Percentiles rank a stretch among this genome's conserved stretches.
Conservation (phyloP, 2,329 filamentous ascomycete species). For the Truncatella angustata region DNA sequence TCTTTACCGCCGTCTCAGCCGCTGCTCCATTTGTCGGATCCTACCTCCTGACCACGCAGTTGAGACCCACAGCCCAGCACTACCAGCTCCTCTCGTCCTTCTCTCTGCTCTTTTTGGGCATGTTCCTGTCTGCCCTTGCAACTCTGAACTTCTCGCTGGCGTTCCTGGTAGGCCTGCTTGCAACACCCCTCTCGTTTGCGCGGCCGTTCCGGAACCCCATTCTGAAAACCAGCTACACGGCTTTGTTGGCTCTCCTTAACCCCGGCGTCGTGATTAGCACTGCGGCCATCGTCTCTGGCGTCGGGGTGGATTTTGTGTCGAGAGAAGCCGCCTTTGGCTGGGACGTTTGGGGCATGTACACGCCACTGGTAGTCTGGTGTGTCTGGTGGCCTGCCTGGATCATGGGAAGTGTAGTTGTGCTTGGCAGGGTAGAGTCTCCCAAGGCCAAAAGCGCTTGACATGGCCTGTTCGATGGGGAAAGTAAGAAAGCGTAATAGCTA, state of each 20-base stretch:
- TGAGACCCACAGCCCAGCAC: slow-evolving; percentile 62
- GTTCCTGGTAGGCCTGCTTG: slow-evolving; percentile 78
- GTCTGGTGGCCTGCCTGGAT: slow-evolving; percentile 96
- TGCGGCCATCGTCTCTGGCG: slow-evolving; percentile 40
- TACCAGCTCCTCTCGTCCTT: slow-evolving; percentile 82
- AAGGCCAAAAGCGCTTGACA: slow-evolving; percentile 9
- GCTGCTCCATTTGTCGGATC: slow-evolving; percentile 58
- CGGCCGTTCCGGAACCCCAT: slow-evolving; percentile 43
- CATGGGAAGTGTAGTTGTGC: slow-evolving; percentile 55
- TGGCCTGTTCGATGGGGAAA: not conserved
- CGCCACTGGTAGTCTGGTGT: slow-evolving; percentile 86
- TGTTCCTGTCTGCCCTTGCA: slow-evolving; percentile 87
- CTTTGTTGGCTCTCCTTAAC: slow-evolving; percentile 58
- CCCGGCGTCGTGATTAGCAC: slow-evolving; percentile 55
- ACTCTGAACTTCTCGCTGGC: slow-evolving; percentile 94
- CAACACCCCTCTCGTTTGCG: slow-evolving; percentile 76
- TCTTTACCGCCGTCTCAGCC: slow-evolving; percentile 55
- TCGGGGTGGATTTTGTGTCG: slow-evolving; percentile 46
- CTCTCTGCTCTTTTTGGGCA: slow-evolving; percentile 86
- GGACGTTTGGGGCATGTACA: slow-evolving; percentile 88
- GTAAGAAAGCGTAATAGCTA: too few relatives aligned
- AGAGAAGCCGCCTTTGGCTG: slow-evolving; percentile 79
- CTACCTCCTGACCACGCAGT: slow-evolving; percentile 48
- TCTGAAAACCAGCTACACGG: slow-evolving; percentile 40
- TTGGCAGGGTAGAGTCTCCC: slow-evolving; percentile 33